A percentile compares a stretch with the other conserved stretches of the same genome.
Evolutionary conservation across 768 basidiomycete genomes (phyloP).

Genomic region (Ramaria rubella): DNA sequence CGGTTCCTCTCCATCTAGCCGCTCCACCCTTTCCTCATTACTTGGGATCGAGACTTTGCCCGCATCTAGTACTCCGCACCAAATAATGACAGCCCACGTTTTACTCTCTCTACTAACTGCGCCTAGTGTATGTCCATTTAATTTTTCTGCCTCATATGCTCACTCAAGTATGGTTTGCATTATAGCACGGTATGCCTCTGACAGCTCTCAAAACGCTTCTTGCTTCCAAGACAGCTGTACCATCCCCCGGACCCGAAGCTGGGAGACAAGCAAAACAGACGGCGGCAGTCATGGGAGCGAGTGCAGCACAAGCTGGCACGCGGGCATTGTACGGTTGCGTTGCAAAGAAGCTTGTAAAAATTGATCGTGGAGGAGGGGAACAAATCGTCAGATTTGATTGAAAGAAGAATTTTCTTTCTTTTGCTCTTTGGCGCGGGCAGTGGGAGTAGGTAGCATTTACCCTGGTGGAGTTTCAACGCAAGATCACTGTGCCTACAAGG

Average conservation of each 20-base stretch:
- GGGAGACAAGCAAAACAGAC: conserved; percentile 11
- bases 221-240: conserved; percentile 34
- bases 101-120: conserved; percentile 52
- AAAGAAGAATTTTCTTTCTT: too few relatives aligned
- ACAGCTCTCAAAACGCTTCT: conserved; percentile 57
- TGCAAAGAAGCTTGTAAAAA: conserved; percentile 72
- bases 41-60: conserved; percentile 21
- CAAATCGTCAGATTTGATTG: conserved; percentile 68
- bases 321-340: conserved; percentile 70
- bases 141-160: neutral
- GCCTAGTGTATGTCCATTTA: conserved; percentile 16
- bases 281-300: conserved; percentile 27
- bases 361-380: conserved; percentile 68
- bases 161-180: conserved; percentile 13
- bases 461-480: too few relatives aligned
- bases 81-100: conserved; percentile 64
- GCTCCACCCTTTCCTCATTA: conserved; percentile 38
- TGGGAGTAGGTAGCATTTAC: too few relatives aligned
- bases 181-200: conserved; percentile 51
- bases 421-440: too few relatives aligned
- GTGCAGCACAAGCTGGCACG: conserved; percentile 34
- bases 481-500: too few relatives aligned
- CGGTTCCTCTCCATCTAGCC: conserved; percentile 45
- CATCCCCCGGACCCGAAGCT: neutral
- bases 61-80: conserved; percentile 45